Conservation (phyloP, 257 asterid species). For the Solanum appendiculatum region DNA sequence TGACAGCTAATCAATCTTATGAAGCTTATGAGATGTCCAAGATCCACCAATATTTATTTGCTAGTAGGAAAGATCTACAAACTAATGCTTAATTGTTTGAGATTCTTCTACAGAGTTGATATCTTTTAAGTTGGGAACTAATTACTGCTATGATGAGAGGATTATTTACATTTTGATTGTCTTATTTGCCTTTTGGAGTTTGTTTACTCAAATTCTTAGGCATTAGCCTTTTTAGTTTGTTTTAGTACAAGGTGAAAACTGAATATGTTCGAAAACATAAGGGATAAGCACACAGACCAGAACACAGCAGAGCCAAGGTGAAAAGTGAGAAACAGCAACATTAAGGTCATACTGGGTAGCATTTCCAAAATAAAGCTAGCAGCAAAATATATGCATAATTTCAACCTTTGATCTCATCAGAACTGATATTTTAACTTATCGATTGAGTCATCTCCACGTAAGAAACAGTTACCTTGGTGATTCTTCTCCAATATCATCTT, state of each 20-base stretch:
- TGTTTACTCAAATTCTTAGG: background rate
- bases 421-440: background rate
- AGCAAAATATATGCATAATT: background rate
- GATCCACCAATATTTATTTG: background rate
- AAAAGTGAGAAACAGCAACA: background rate
- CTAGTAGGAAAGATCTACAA: background rate
- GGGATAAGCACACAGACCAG: background rate
- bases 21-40: background rate
- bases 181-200: background rate
- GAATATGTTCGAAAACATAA: background rate
- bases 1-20: background rate
- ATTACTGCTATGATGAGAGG: background rate
- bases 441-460: background rate
- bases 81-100: background rate
- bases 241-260: background rate
- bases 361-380: background rate
- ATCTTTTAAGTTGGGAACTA: background rate
- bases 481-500: conserved; percentile 95
- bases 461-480: conserved; percentile 60
- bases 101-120: background rate
- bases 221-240: background rate
- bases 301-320: background rate
- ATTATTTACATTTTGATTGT: background rate
- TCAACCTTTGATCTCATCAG: background rate
- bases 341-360: background rate